A percentile compares a stretch with the other conserved stretches of the same genome.
Evolutionary conservation across 2,329 filamentous ascomycete species (phyloP).

Genomic region (Pyricularia grisea): DNA sequence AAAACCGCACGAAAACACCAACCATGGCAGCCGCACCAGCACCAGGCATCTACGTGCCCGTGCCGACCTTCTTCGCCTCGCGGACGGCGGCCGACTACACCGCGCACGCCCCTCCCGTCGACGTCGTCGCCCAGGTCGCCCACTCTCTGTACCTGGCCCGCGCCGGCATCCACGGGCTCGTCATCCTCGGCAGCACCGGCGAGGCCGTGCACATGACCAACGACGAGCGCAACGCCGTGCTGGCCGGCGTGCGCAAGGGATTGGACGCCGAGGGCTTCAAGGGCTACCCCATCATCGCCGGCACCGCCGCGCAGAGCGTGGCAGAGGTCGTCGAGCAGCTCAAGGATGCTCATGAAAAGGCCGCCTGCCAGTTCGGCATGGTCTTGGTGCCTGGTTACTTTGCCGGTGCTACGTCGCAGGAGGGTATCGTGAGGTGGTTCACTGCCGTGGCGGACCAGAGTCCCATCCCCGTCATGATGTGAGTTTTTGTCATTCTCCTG

Average conservation of each 20-base stretch:
- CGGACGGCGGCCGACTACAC: not conserved
- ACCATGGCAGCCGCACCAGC: slow-evolving; percentile 3
- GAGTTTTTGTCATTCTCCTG: slow-evolving; percentile 14
- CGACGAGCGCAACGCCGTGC: slow-evolving; percentile 60
- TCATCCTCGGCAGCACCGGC: slow-evolving; percentile 70
- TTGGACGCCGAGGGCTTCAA: slow-evolving; percentile 57
- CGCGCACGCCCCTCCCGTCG: slow-evolving; percentile 31
- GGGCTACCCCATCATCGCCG: slow-evolving; percentile 64
- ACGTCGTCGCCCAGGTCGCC: slow-evolving; percentile 46
- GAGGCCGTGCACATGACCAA: slow-evolving; percentile 73
- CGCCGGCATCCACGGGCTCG: slow-evolving; percentile 63
- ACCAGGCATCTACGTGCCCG: slow-evolving; percentile 3
- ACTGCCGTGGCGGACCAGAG: slow-evolving; percentile 49
- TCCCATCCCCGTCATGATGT: slow-evolving; percentile 52
- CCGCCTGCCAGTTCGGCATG: slow-evolving; percentile 52
- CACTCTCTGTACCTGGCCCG: slow-evolving; percentile 62
- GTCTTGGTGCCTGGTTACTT: slow-evolving; percentile 59
- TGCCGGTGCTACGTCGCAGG: slow-evolving; percentile 45
- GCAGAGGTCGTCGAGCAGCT: slow-evolving; percentile 57
- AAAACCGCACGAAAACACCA: not conserved
- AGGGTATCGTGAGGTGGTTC: slow-evolving; percentile 52
- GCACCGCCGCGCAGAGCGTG: slow-evolving; percentile 64
- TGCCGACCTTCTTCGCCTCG: slow-evolving; percentile 4
- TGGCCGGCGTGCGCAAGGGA: slow-evolving; percentile 58
- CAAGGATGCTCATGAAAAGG: slow-evolving; percentile 28